Percentiles rank a stretch among this genome's conserved stretches.
phyloP scores from a whole-genome alignment of 495 filamentous ascomycete species.

The Lophiotrema nucula region DNA sequence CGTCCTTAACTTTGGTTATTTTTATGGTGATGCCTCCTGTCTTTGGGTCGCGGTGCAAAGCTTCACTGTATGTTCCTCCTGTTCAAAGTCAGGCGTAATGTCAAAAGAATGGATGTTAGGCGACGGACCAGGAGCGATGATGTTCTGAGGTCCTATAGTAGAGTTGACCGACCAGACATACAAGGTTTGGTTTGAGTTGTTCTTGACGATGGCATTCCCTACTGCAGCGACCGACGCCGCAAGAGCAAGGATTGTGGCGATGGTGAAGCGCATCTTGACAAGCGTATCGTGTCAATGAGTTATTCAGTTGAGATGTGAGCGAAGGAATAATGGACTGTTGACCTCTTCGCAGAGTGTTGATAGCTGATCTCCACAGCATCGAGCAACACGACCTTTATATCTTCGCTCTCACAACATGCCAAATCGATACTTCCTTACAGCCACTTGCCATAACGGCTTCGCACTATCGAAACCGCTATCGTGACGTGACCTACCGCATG shows the following conservation, averaged over 20 bases:
- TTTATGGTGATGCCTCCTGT: conserved; percentile 58
- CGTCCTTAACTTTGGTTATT: conserved; percentile 51
- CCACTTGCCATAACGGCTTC: too few species aligned
- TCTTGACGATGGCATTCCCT: conserved; percentile 53
- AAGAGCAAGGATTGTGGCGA: conserved; percentile 4
- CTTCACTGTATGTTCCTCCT: conserved; percentile 15
- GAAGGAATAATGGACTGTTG: too few species aligned
- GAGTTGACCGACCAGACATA: conserved; percentile 59
- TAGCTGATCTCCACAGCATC: too few species aligned
- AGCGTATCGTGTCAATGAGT: too few species aligned
- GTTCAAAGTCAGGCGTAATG: conserved; percentile 34
- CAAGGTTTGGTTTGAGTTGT: conserved; percentile 50
- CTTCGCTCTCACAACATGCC: too few species aligned
- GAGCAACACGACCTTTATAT: too few species aligned
- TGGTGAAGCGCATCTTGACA: conserved; percentile 25
- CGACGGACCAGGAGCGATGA: conserved; percentile 40
- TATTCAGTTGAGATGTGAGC: too few species aligned
- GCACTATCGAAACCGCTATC: too few species aligned
- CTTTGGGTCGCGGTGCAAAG: conserved; percentile 20
- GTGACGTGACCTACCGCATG: too few species aligned
- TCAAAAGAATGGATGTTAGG: conserved; percentile 33
- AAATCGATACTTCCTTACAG: too few species aligned
- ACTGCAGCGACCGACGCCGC: conserved; percentile 39
- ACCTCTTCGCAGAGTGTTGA: too few species aligned
- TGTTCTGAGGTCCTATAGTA: conserved; percentile 39